These are phyloP conservation scores for Phytopythium ostracodes DNA, from an alignment of 352 stramenopile species.

Conservation along the genomic window DNA sequence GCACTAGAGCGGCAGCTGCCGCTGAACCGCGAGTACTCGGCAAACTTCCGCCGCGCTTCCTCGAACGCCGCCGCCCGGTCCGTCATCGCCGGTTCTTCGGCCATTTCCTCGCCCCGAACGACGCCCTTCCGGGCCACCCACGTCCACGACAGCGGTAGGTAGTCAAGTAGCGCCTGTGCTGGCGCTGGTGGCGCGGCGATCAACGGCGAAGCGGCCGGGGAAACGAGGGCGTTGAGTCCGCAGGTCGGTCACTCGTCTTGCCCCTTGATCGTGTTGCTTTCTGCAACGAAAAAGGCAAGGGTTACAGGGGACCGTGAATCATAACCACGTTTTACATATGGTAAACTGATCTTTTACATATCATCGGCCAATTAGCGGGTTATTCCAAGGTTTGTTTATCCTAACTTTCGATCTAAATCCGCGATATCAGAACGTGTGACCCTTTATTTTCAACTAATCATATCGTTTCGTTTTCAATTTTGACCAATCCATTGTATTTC, in stretches of 20 bases:
- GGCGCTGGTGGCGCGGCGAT: neutral
- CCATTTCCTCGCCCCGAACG: neutral
- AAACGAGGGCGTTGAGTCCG: no score
- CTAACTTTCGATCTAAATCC: neutral
- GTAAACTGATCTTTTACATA: no score
- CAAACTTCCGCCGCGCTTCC: conserved; percentile 35
- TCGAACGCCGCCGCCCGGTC: conserved; percentile 9
- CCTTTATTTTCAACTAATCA: neutral
- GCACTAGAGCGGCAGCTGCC: no score
- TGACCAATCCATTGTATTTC: neutral
- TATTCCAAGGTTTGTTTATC: no score
- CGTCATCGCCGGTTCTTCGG: neutral
- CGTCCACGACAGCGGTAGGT: no score
- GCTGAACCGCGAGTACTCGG: conserved; percentile 39
- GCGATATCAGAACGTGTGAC: neutral
- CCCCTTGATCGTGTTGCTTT: neutral
- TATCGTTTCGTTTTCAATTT: neutral
- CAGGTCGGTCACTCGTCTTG: no score
- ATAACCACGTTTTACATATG: no score
- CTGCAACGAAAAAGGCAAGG: neutral
- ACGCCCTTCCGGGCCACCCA: no score
- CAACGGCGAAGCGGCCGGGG: neutral
- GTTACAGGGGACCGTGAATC: no score
- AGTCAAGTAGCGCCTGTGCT: neutral
- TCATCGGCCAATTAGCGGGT: no score